Conservation (phyloP, 108 stramenopile genomes). For the Fragilaria crotonensis region DNA sequence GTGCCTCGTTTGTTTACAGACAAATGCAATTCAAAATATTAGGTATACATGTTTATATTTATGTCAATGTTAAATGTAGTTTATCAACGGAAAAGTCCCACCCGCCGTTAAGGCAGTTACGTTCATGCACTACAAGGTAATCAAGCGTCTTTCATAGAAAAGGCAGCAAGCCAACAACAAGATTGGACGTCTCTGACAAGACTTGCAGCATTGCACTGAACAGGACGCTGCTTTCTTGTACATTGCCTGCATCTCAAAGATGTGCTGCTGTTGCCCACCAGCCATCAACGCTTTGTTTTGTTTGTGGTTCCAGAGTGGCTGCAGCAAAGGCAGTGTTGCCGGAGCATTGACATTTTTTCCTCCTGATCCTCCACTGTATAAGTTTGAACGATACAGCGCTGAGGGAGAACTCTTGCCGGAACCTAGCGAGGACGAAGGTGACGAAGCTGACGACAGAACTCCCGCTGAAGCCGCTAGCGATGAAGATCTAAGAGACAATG, state of each 20-base stretch:
- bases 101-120: too few species aligned
- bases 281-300: constrained; percentile 78
- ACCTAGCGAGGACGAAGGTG: constrained; percentile 20
- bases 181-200: not conserved
- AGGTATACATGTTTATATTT: too few species aligned
- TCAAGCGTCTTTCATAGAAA: too few species aligned
- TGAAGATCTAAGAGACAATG: constrained; percentile 13
- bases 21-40: too few species aligned
- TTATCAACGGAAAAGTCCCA: too few species aligned
- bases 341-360: constrained; percentile 83
- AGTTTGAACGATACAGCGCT: constrained; percentile 51
- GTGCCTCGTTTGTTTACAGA: too few species aligned
- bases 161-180: not conserved
- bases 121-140: too few species aligned
- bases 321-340: constrained; percentile 72
- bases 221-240: not conserved
- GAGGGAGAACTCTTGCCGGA: constrained; percentile 51
- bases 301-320: constrained; percentile 78
- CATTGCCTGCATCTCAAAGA: constrained; percentile 4
- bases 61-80: too few species aligned
- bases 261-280: constrained; percentile 78
- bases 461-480: constrained; percentile 6
- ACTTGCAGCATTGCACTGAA: not conserved
- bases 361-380: constrained; percentile 79
- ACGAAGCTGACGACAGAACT: constrained; percentile 22